Base-by-base conservation (phyloP, 345 rosid species). In the Eucalyptus marginata region DNA sequence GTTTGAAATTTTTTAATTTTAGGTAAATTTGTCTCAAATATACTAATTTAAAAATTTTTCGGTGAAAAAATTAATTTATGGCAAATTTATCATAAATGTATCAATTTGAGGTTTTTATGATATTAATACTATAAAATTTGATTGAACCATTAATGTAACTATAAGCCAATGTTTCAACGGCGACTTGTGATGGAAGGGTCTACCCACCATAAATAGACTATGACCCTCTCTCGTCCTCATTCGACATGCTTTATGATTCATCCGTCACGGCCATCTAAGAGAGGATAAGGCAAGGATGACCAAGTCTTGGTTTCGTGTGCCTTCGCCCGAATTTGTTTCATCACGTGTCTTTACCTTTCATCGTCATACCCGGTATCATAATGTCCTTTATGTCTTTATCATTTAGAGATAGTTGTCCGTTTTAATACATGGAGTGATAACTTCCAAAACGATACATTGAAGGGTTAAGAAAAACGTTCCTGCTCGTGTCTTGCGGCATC, bases 341-440 rank as follows among this genome's bases (percentile, higher is more conserved):
- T 71, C 25, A 18, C 44, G 3, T 18, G 18, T 36, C 46, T 71
- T 71, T 71, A 22, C 81, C 40, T 18, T 71, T 36, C 44, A 5
- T 18, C 13, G 46, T 71, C 81, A 71, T 18, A 17, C 44, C 81
- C 46, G 7, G 25, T 10, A 71, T 10, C 81, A 36, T 17, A 33
- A 36, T 18, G 46, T 9, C 25, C 20, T 71, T 33, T 8, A 33
- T 18, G 11, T 71, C 81, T 0, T 0, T 0, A 17, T 17, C 0
- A 17, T 71, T 18, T 36, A 33, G 13, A 36, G 7, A 36, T 18
- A 17, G 81, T 36, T 6, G 44, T 36, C 5, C 24, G 44, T 17
- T 20, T 33, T 68, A 59, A 59, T 12, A 27, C 31, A 59, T 5
- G 31, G 31, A 59, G 4, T 59, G 31, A 59, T 6, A 3, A 62